These are phyloP conservation scores for Solidago caesia DNA, from an alignment of 129 eudicot genomes.

Conservation along the genomic window DNA sequence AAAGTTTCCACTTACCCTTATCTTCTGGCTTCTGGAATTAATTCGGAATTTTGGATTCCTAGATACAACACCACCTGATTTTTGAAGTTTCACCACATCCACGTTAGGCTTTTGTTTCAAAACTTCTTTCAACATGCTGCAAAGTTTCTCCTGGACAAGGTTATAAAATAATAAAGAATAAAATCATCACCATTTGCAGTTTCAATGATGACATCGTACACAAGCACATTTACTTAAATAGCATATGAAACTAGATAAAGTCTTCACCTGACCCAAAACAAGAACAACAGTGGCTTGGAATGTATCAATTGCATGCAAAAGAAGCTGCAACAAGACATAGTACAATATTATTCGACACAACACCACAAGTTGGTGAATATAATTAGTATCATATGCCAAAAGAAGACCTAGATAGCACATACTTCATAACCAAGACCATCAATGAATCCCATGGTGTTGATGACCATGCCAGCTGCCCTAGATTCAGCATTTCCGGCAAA, in stretches of 20 bases:
- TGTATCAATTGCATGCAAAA: constrained; percentile 84
- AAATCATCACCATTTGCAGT: background rate
- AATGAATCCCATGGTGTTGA: constrained; percentile 97
- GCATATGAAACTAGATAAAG: background rate
- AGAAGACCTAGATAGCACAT: constrained; percentile 17
- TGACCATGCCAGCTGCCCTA: constrained; percentile 97
- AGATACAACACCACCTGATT: constrained; percentile 95
- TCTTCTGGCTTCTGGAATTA: constrained; percentile 61
- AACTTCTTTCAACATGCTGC: constrained; percentile 91
- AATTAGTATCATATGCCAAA: background rate
- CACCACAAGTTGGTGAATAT: background rate
- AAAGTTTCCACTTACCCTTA: constrained; percentile 54
- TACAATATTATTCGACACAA: constrained; percentile 5
- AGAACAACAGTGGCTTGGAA: constrained; percentile 85
- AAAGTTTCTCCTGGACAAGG: constrained; percentile 80
- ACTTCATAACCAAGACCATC: constrained; percentile 97
- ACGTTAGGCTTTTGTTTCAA: constrained; percentile 72
- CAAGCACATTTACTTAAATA: constrained; percentile 7
- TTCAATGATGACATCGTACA: background rate
- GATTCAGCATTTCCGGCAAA: constrained; percentile 87
- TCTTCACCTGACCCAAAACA: constrained; percentile 88
- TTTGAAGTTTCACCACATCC: constrained; percentile 97
- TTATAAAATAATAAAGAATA: background rate
- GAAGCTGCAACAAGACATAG: constrained; percentile 55
- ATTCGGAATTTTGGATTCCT: constrained; percentile 76